Conservation (phyloP, 768 basidiomycete genomes). For the Rossbeevera mucosa region DNA sequence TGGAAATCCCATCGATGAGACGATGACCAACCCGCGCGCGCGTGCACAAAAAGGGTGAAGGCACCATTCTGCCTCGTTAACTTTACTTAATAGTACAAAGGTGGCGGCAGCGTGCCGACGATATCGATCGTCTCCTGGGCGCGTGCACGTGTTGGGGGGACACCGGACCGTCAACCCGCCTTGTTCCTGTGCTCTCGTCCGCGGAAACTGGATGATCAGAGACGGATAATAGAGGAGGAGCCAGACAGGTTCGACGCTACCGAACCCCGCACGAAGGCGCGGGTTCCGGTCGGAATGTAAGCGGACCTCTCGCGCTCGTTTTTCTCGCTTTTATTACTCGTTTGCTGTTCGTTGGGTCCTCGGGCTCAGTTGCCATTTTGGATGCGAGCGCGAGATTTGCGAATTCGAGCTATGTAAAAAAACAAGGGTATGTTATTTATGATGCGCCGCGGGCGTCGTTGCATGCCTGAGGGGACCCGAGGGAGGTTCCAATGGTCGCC, state of each 20-base stretch:
- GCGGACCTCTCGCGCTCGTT: background rate
- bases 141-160: background rate
- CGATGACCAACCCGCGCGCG: background rate
- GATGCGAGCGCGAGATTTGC: background rate
- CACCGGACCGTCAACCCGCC: background rate
- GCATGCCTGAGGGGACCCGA: background rate
- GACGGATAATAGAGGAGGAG: background rate
- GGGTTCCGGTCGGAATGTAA: background rate
- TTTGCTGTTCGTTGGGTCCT: background rate
- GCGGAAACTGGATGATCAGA: background rate
- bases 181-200: background rate
- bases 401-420: background rate
- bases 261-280: background rate
- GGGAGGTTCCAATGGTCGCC: background rate
- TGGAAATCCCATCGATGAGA: background rate
- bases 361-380: background rate
- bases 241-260: background rate
- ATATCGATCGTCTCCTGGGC: background rate
- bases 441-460: background rate
- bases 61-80: background rate
- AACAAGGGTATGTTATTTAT: background rate
- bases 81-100: background rate
- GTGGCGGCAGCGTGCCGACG: background rate
- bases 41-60: background rate
- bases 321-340: background rate